A percentile compares a stretch with the other conserved stretches of the same genome.
phyloP scores from a whole-genome alignment of 805 yeast species.

The Brettanomyces bruxellensis region DNA sequence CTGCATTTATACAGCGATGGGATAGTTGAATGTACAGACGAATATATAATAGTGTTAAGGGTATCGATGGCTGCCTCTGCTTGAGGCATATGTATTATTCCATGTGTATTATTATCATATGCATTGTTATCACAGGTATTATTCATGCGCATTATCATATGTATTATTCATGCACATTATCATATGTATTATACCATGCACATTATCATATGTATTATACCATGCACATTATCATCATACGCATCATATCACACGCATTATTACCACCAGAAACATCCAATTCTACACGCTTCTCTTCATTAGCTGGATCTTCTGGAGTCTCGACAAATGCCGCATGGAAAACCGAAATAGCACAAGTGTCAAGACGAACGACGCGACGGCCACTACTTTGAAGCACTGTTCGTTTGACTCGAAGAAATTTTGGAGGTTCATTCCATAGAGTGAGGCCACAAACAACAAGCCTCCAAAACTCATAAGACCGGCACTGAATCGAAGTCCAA shows the following conservation, averaged over 20 bases:
- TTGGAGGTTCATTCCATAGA: slow-evolving; percentile 93
- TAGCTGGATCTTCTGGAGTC: slow-evolving; percentile 56
- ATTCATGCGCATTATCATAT: too few species aligned
- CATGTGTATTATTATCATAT: too few species aligned
- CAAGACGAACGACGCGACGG: slow-evolving; percentile 32
- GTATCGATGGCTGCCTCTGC: too few species aligned
- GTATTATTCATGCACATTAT: too few species aligned
- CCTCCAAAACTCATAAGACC: slow-evolving; percentile 78
- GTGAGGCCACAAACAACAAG: slow-evolving; percentile 71
- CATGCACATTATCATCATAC: too few species aligned
- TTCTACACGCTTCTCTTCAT: slow-evolving; percentile 8
- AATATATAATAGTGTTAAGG: too few species aligned
- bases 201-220: too few species aligned
- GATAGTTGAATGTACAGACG: neutral
- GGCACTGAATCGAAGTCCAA: slow-evolving; percentile 75
- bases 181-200: too few species aligned
- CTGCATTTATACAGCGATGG: neutral
- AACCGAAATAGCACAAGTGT: slow-evolving; percentile 38
- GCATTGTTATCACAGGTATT: too few species aligned
- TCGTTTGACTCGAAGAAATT: slow-evolving; percentile 82
- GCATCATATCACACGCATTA: too few species aligned
- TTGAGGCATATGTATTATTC: too few species aligned
- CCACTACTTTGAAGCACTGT: slow-evolving; percentile 55
- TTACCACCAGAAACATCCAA: too few species aligned
- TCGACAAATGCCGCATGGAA: slow-evolving; percentile 49